phyloP scores from a whole-genome alignment of 2,329 filamentous ascomycete species.

The Colletotrichum tofieldiae region DNA sequence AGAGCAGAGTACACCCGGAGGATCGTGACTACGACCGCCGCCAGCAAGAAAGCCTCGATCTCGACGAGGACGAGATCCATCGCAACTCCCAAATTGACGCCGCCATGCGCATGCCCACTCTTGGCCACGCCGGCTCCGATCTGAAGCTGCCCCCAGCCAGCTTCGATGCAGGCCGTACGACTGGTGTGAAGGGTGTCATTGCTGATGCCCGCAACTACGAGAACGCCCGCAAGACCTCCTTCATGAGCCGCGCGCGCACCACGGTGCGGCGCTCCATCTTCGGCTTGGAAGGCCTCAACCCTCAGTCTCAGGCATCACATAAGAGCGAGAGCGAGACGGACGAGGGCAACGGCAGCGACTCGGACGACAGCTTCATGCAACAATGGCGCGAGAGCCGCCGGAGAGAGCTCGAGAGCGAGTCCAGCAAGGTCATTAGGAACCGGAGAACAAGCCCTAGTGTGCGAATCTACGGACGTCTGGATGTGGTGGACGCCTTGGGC shows the following conservation, averaged over 20 bases:
- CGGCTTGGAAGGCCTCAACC: slow-evolving; percentile 56
- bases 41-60: slow-evolving; percentile 59
- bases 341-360: slow-evolving; percentile 61
- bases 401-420: slow-evolving; percentile 80
- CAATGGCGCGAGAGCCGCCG: slow-evolving; percentile 88
- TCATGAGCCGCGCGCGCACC: slow-evolving; percentile 66
- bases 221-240: slow-evolving; percentile 72
- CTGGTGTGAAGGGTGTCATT: slow-evolving; percentile 90
- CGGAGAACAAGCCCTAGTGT: slow-evolving; percentile 83
- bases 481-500: slow-evolving; percentile 88
- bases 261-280: slow-evolving; percentile 69
- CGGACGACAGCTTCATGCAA: slow-evolving; percentile 85
- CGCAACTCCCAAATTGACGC: slow-evolving; percentile 72
- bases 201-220: slow-evolving; percentile 86
- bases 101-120: slow-evolving; percentile 76
- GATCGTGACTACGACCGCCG: slow-evolving; percentile 64
- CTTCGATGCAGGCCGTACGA: slow-evolving; percentile 79
- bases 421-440: slow-evolving; percentile 69
- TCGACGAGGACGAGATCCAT: slow-evolving; percentile 69
- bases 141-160: slow-evolving; percentile 74
- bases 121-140: slow-evolving; percentile 61
- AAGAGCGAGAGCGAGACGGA: slow-evolving; percentile 66
- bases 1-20: slow-evolving; percentile 69
- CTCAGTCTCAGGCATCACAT: slow-evolving; percentile 46
- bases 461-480: slow-evolving; percentile 83